Percentiles rank a stretch among this genome's conserved stretches.
Evolutionary conservation across 768 basidiomycete species (phyloP).

Genomic region (Candolleomyces eurysporus): DNA sequence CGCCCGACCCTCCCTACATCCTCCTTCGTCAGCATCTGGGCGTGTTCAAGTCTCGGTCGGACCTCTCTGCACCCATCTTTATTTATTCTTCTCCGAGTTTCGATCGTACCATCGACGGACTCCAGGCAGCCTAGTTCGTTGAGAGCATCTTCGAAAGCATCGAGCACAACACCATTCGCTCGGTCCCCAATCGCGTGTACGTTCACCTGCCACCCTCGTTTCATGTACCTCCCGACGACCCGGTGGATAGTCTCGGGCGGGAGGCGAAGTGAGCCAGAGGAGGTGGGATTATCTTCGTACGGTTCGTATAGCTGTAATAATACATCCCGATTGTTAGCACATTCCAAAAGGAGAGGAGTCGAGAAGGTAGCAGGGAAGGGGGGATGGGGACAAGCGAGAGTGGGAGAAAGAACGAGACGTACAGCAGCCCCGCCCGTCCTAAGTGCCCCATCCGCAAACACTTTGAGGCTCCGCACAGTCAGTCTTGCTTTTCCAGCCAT

Average conservation of each 20-base stretch:
- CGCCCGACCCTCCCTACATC: conserved; percentile 70
- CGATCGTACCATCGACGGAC: conserved; percentile 18
- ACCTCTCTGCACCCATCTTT: conserved; percentile 24
- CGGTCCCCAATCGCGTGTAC: conserved; percentile 88
- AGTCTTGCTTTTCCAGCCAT: conserved; percentile 20
- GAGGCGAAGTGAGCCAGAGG: conserved; percentile 66
- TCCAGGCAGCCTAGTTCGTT: conserved; percentile 25
- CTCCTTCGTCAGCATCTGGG: conserved; percentile 74
- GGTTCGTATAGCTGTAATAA: conserved; percentile 41
- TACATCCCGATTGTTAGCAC: background rate
- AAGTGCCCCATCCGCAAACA: conserved; percentile 83
- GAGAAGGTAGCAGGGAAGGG: background rate
- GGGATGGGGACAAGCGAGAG: no score
- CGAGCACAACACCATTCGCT: conserved; percentile 79
- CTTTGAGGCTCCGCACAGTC: conserved; percentile 65
- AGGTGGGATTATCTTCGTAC: conserved; percentile 77
- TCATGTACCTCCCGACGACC: conserved; percentile 62
- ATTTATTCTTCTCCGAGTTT: no score
- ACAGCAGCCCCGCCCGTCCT: conserved; percentile 93
- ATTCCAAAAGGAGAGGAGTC: background rate
- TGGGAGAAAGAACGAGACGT: conserved; percentile 23
- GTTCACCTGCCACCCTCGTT: conserved; percentile 83
- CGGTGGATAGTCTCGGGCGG: conserved; percentile 50
- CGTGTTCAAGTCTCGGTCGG: conserved; percentile 88
- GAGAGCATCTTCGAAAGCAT: conserved; percentile 75